These are phyloP conservation scores for Cucurbita moschata DNA, from an alignment of 306 rosid genomes.

Conservation along the genomic window DNA sequence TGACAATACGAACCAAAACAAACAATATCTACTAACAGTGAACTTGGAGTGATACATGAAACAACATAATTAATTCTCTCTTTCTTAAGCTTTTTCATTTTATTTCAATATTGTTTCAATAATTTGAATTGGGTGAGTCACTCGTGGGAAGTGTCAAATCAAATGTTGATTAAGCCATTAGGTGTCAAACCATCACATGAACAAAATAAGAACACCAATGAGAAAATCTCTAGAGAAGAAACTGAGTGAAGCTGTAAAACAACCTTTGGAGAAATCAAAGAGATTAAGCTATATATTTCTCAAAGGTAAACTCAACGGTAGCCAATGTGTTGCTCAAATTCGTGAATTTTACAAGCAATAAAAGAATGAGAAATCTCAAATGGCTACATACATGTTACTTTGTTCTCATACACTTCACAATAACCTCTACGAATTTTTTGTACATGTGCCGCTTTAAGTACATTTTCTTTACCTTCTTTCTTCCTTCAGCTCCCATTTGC, in stretches of 20 bases:
- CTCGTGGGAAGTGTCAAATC: background rate
- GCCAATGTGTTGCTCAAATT: background rate
- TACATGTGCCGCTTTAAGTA: constrained; percentile 79
- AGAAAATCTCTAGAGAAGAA: background rate
- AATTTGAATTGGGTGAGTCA: background rate
- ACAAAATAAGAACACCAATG: background rate
- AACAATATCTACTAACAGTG: too few relatives aligned
- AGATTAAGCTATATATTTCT: background rate
- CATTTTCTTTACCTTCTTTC: constrained; percentile 55
- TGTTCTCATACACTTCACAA: constrained; percentile 56
- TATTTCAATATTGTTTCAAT: background rate
- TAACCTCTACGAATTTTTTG: constrained; percentile 56
- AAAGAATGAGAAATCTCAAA: constrained; percentile 5
- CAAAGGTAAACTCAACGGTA: background rate
- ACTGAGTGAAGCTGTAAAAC: background rate
- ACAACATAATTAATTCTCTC: background rate
- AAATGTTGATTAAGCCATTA: background rate
- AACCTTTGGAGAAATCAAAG: background rate
- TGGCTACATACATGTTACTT: constrained; percentile 25
- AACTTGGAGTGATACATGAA: background rate
- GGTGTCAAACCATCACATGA: background rate
- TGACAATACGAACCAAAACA: too few relatives aligned
- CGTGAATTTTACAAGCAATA: constrained; percentile 1
- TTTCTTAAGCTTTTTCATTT: background rate
- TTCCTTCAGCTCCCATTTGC: constrained; percentile 65